phyloP scores from a whole-genome alignment of 2,329 filamentous ascomycete species.

The Samsoniella hepiali region DNA sequence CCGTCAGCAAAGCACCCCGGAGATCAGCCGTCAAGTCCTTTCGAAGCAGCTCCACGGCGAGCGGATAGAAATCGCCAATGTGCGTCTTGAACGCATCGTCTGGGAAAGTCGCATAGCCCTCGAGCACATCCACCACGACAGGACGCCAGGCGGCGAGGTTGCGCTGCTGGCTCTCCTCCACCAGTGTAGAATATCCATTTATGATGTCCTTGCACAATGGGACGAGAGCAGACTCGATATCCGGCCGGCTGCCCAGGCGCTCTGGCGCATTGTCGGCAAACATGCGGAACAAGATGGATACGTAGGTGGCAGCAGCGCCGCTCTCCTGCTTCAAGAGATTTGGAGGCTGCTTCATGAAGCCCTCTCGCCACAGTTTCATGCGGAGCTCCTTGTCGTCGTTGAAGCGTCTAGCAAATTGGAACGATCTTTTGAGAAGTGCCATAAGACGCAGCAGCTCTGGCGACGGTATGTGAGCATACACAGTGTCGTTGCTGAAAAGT shows the following conservation, averaged over 20 bases:
- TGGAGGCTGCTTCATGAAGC: constrained; percentile 99
- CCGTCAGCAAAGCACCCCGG: constrained; percentile 69
- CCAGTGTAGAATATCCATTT: constrained; percentile 75
- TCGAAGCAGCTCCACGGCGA: constrained; percentile 76
- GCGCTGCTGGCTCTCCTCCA: constrained; percentile 93
- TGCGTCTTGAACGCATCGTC: constrained; percentile 75
- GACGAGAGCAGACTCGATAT: constrained; percentile 88
- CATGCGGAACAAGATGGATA: constrained; percentile 95
- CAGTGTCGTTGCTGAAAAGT: constrained; percentile 93
- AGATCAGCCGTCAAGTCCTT: constrained; percentile 81
- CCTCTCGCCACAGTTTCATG: constrained; percentile 91
- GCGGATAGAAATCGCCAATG: constrained; percentile 78
- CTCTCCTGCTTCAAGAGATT: constrained; percentile 97
- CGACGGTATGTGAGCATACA: constrained; percentile 91
- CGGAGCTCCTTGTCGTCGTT: constrained; percentile 96
- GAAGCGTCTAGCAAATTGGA: constrained; percentile 94
- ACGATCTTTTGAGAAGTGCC: constrained; percentile 90
- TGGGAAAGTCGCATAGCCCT: constrained; percentile 85
- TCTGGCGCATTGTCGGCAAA: constrained; percentile 87
- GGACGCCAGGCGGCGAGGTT: constrained; percentile 97
- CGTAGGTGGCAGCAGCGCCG: constrained; percentile 89
- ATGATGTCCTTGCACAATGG: constrained; percentile 96
- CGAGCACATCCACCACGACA: constrained; percentile 93
- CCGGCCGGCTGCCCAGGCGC: constrained; percentile 70
- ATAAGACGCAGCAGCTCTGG: constrained; percentile 86